Evolutionary conservation across 2,329 filamentous ascomycete species (phyloP), one percentile per base, ranked within the genome.

Genomic region (Davidsoniella eucalypti): DNA sequence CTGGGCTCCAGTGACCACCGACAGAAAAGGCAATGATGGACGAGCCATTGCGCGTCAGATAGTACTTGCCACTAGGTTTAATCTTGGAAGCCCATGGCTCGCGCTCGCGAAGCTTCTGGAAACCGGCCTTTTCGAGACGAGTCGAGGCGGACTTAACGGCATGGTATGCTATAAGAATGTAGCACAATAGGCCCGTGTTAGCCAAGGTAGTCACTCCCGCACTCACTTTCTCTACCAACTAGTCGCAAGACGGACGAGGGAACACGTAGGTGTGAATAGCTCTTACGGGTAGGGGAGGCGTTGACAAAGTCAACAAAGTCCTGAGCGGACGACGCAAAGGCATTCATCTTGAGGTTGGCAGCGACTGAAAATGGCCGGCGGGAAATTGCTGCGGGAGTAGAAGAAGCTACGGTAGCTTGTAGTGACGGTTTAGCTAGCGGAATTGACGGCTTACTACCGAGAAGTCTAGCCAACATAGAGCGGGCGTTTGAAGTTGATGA

Each of bases 241-340:
- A 33, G 26, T 4, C 10, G 3, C 26, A 33, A 33, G 10, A 10
- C 26, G 10, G 26, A 21, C 8, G 38, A 16, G 6, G 18, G 33
- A 12, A 37, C 16, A 26, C 42, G 47, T 18, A 42, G 21, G 18
- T 12, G 21, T 21, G 3, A 21, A 16, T 48, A 58, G 23, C 9
- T 61, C 78, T 58, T 73, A 94, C 88, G 90, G 49, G 88, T 94
- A 10, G 92, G 92, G 52, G 88, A 95, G 55, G 82, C 84, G 67
- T 95, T 94, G 64, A 95, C 82, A 68, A 94, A 95, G 67, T 86
- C 82, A 61, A 94, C 68, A 65, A 95, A 94, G 70, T 93, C 86
- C 66, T 83, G 69, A 50, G 85, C 85, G 49, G 76, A 66, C 57
- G 70, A 64, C 36, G 40, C 33, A 49, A 52, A 52, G 6, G 40